These are phyloP conservation scores for Phytophthora kernoviae DNA, from an alignment of 352 stramenopile genomes.

Conservation along the genomic window DNA sequence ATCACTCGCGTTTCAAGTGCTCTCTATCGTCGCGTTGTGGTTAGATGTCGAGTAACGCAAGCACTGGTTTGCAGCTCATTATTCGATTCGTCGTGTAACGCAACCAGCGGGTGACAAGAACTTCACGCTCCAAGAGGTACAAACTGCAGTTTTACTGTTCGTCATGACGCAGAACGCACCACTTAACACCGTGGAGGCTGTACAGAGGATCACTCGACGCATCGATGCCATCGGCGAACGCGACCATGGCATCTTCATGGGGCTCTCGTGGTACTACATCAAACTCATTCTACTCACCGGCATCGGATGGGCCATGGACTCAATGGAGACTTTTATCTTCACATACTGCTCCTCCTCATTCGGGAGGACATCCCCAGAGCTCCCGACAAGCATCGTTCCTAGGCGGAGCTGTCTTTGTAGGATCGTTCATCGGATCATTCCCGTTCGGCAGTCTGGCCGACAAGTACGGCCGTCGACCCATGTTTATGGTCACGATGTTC, in stretches of 20 bases:
- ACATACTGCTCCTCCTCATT: conserved; percentile 57
- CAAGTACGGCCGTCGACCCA: conserved; percentile 64
- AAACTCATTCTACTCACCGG: conserved; percentile 67
- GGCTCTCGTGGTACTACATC: conserved; percentile 76
- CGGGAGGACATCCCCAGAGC: conserved; percentile 49
- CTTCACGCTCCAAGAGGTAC: conserved; percentile 2
- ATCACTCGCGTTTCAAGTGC: too few relatives aligned
- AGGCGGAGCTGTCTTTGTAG: conserved; percentile 58
- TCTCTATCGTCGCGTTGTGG: background rate
- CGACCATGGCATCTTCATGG: conserved; percentile 46
- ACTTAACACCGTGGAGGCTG: conserved; percentile 46
- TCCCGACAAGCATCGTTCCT: conserved; percentile 46
- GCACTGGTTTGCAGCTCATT: conserved; percentile 23
- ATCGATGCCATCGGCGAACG: conserved; percentile 71
- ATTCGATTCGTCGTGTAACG: conserved; percentile 26
- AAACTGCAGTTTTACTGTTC: conserved; percentile 2
- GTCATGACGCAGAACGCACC: conserved; percentile 13
- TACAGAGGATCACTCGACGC: conserved; percentile 67
- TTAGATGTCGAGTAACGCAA: conserved; percentile 22
- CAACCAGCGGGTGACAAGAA: conserved; percentile 22
- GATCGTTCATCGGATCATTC: conserved; percentile 68
- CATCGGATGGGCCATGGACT: conserved; percentile 76
- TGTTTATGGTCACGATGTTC: conserved; percentile 74
- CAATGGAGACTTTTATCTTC: conserved; percentile 79
- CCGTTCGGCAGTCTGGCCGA: conserved; percentile 62